Conservation (phyloP, 2,329 filamentous ascomycete genomes). For the Bipolaris sorokiniana region DNA sequence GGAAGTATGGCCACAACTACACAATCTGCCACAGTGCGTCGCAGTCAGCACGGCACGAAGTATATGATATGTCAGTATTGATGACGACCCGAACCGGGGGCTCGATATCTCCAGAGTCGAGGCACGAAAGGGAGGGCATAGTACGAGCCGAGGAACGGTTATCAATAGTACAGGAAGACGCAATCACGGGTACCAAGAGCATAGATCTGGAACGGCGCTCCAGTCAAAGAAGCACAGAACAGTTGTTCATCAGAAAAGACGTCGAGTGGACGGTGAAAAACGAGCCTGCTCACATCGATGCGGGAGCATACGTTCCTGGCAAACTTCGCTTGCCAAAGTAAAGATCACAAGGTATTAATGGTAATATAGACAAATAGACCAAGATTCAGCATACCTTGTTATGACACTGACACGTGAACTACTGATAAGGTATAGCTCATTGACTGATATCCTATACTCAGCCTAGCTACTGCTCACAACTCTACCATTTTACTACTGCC, state of each 20-base stretch:
- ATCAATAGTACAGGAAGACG: neutral
- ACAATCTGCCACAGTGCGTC: neutral
- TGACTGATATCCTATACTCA: no score
- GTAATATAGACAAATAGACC: neutral
- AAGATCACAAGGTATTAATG: no score
- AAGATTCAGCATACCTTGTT: neutral
- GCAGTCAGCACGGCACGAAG: neutral
- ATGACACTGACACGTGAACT: neutral
- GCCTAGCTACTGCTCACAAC: no score
- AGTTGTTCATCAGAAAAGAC: slow-evolving; percentile 33
- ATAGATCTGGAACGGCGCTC: slow-evolving; percentile 10
- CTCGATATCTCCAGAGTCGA: neutral
- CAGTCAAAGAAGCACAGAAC: slow-evolving; percentile 32
- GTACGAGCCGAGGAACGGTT: neutral
- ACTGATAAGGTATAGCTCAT: no score
- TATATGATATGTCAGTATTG: neutral
- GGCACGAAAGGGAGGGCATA: neutral
- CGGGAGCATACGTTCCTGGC: neutral
- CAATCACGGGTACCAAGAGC: slow-evolving; percentile 8
- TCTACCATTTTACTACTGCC: no score
- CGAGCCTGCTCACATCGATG: slow-evolving; percentile 2
- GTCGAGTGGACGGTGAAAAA: slow-evolving; percentile 27
- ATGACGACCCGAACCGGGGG: neutral
- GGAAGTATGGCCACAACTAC: neutral
- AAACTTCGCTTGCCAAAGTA: neutral